Conservation (phyloP, 805 yeast genomes). For the Scheffersomyces ergatensis region DNA sequence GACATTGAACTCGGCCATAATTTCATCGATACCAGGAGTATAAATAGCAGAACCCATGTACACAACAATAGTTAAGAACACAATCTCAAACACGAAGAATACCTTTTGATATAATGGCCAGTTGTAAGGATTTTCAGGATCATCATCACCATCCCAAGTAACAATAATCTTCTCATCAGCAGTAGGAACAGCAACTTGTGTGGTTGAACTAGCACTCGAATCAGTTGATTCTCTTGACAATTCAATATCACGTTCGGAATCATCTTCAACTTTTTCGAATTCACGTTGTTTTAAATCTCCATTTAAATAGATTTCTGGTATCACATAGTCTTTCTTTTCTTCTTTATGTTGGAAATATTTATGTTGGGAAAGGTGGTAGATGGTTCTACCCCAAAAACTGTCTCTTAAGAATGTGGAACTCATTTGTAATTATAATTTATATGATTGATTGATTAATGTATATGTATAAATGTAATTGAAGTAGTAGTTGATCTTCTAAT, state of each 20-base stretch:
- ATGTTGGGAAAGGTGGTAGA: slow-evolving; percentile 25
- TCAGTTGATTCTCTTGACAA: neutral
- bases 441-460: too few species aligned
- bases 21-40: slow-evolving; percentile 48
- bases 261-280: too few species aligned
- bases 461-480: too few species aligned
- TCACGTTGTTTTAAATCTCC: slow-evolving; percentile 1
- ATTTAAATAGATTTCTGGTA: slow-evolving; percentile 28
- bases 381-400: slow-evolving; percentile 26
- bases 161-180: slow-evolving; percentile 9
- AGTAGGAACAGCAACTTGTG: neutral
- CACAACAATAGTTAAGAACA: slow-evolving; percentile 47
- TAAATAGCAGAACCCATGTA: slow-evolving; percentile 58
- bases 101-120: slow-evolving; percentile 48
- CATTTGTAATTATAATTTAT: too few species aligned
- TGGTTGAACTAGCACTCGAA: neutral
- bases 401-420: slow-evolving; percentile 22
- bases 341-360: slow-evolving; percentile 22
- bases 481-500: too few species aligned
- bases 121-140: slow-evolving; percentile 55
- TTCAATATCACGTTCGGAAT: neutral
- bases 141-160: slow-evolving; percentile 42
- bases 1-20: slow-evolving; percentile 46
- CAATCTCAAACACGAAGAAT: slow-evolving; percentile 35
- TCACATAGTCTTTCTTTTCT: slow-evolving; percentile 24